Evolutionary conservation across 2,329 filamentous ascomycete species (phyloP).

Genomic region (Exophiala mesophila): DNA sequence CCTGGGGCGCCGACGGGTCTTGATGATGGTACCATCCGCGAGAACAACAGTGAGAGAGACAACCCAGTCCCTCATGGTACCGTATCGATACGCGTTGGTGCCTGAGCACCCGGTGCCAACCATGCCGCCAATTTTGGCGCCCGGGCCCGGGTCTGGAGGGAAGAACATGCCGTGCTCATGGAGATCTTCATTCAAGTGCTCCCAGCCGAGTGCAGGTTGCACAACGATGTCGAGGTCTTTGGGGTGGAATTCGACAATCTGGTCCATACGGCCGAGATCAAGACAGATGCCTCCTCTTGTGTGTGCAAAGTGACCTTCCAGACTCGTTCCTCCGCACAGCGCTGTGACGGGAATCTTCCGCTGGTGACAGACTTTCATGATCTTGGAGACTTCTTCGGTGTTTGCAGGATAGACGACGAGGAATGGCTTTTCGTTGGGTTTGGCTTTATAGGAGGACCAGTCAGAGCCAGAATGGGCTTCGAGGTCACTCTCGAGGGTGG

Average conservation of each 20-base stretch:
- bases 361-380: slow-evolving; percentile 84
- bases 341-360: slow-evolving; percentile 78
- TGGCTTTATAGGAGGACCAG: slow-evolving; percentile 53
- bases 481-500: slow-evolving; percentile 49
- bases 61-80: slow-evolving; percentile 94
- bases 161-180: slow-evolving; percentile 75
- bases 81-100: slow-evolving; percentile 87
- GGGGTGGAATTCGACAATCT: slow-evolving; percentile 70
- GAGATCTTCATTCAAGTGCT: slow-evolving; percentile 74
- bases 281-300: slow-evolving; percentile 79
- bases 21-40: slow-evolving; percentile 84
- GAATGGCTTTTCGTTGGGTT: slow-evolving; percentile 42
- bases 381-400: slow-evolving; percentile 76
- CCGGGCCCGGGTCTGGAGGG: slow-evolving; percentile 84
- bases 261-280: slow-evolving; percentile 81
- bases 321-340: slow-evolving; percentile 80
- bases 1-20: slow-evolving; percentile 78
- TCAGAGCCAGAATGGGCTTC: slow-evolving; percentile 57
- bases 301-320: slow-evolving; percentile 83
- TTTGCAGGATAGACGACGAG: slow-evolving; percentile 69
- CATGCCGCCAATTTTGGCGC: slow-evolving; percentile 82
- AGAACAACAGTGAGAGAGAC: slow-evolving; percentile 80
- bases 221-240: slow-evolving; percentile 72
- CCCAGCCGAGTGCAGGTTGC: slow-evolving; percentile 81
- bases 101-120: slow-evolving; percentile 54